Evolutionary conservation across 805 yeast genomes (phyloP).

Genomic region (Starmerella etchellsii): DNA sequence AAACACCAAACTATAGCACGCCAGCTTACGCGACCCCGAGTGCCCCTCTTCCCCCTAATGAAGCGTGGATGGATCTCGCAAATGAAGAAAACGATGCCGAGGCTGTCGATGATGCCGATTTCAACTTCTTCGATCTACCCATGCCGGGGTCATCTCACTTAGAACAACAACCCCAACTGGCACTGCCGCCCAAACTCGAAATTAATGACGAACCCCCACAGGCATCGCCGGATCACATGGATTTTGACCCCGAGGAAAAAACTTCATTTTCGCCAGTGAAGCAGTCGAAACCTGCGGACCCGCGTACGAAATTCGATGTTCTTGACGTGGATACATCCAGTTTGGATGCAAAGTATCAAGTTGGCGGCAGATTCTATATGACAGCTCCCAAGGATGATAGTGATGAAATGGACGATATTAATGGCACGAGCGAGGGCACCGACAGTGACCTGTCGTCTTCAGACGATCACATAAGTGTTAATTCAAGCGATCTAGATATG

Average conservation of each 20-base stretch:
- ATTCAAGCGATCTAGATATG: neutral
- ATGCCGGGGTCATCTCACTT: neutral
- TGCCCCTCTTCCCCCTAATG: neutral
- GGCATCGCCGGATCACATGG: too few relatives aligned
- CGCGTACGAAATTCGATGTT: slow-evolving; percentile 67
- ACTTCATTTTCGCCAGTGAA: too few relatives aligned
- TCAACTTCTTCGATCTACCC: slow-evolving; percentile 31
- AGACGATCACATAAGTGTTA: neutral
- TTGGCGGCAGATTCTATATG: slow-evolving; percentile 83
- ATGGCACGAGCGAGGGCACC: neutral
- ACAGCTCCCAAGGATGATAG: slow-evolving; percentile 10
- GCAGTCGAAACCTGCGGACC: too few relatives aligned
- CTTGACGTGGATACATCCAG: slow-evolving; percentile 52
- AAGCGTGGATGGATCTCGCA: slow-evolving; percentile 13
- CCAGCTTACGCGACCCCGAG: slow-evolving; percentile 5
- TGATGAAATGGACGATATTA: slow-evolving; percentile 4
- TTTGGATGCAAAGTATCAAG: slow-evolving; percentile 74
- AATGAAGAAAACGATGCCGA: slow-evolving; percentile 20
- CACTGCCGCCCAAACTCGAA: neutral
- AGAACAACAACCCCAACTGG: neutral
- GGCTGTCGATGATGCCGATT: slow-evolving; percentile 33
- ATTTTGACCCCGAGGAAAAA: too few relatives aligned
- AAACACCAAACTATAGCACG: slow-evolving; percentile 1
- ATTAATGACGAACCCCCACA: too few relatives aligned
- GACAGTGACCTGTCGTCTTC: neutral